A percentile compares a stretch with the other conserved stretches of the same genome.
phyloP scores from a whole-genome alignment of 192 early-diverging fungal species.

The Linnemannia exigua region DNA sequence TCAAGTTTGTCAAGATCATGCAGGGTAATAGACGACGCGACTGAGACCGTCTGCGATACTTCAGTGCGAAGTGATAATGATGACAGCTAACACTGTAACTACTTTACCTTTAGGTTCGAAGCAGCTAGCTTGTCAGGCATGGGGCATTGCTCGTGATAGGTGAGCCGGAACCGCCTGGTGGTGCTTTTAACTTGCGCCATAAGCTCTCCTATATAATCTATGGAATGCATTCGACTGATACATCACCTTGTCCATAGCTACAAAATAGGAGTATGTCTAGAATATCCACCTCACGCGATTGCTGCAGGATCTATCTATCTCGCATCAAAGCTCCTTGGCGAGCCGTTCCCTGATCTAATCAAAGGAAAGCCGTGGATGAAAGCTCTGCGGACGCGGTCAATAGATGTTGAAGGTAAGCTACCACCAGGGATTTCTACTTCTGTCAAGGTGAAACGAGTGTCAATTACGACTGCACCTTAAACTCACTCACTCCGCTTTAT shows the following conservation, averaged over 20 bases:
- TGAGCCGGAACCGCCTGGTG: constrained; percentile 5
- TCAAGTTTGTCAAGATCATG: constrained; percentile 80
- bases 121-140: constrained; percentile 63
- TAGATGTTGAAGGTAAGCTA: constrained; percentile 70
- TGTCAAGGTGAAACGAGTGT: no score
- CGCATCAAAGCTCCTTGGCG: constrained; percentile 59
- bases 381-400: constrained; percentile 59
- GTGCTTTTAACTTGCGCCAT: neutral
- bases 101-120: constrained; percentile 50
- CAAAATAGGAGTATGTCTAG: constrained; percentile 67
- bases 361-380: constrained; percentile 65
- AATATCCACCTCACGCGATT: constrained; percentile 75
- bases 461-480: neutral
- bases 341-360: constrained; percentile 51
- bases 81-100: neutral
- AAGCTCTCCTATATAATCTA: neutral
- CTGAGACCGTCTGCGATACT: neutral
- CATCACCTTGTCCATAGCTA: constrained; percentile 53
- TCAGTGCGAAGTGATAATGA: neutral
- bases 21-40: constrained; percentile 59
- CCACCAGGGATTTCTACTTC: neutral
- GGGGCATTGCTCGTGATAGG: constrained; percentile 63
- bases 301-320: constrained; percentile 75
- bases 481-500: neutral
- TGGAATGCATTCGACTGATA: neutral